Conservation (phyloP, 371 early-diverging fungal genomes). For the Circinella umbellata region DNA sequence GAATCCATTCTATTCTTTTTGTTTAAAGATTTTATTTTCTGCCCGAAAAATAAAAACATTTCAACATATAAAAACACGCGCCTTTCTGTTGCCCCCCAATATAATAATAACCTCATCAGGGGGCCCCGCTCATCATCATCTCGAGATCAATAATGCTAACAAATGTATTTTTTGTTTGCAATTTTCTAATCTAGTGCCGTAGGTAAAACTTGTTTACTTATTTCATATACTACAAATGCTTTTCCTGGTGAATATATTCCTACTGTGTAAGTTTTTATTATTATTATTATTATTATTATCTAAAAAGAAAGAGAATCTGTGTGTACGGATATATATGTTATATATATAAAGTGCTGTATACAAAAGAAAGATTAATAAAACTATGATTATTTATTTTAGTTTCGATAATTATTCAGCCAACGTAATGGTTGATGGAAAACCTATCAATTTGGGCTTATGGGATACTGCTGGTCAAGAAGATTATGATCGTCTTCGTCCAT, state of each 20-base stretch:
- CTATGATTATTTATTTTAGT: slow-evolving; percentile 13
- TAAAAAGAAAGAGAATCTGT: no score
- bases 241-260: slow-evolving; percentile 83
- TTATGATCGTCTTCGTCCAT: slow-evolving; percentile 96
- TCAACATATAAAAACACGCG: neutral
- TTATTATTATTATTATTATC: no score
- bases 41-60: neutral
- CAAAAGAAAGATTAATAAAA: neutral
- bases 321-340: no score
- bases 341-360: neutral
- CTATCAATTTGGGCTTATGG: slow-evolving; percentile 86
- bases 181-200: slow-evolving; percentile 60
- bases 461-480: slow-evolving; percentile 99
- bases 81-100: neutral
- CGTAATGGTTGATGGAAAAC: slow-evolving; percentile 82
- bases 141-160: slow-evolving; percentile 7
- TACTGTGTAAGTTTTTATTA: slow-evolving; percentile 60
- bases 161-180: neutral
- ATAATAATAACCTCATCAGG: slow-evolving; percentile 7
- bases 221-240: slow-evolving; percentile 79
- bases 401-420: slow-evolving; percentile 87
- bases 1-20: neutral
- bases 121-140: slow-evolving; percentile 17
- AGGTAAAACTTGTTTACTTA: slow-evolving; percentile 82
- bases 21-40: neutral